Percentiles rank a stretch among this genome's conserved stretches.
phyloP scores from a whole-genome alignment of 1,139 yeast species.

The Hyphopichia fennica region DNA sequence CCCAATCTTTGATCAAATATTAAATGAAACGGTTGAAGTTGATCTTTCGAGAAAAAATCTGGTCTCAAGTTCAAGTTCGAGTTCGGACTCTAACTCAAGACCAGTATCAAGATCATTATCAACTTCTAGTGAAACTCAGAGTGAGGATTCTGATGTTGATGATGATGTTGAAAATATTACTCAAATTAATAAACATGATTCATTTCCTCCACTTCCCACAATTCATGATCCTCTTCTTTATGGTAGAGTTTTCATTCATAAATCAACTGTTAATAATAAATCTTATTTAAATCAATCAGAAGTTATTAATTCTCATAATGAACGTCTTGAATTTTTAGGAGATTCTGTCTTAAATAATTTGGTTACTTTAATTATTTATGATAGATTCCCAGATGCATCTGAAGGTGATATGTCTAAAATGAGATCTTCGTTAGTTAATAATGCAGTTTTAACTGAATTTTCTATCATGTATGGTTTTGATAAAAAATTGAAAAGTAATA shows the following conservation, averaged over 20 bases:
- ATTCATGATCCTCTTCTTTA: slow-evolving; percentile 60
- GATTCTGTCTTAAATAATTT: slow-evolving; percentile 81
- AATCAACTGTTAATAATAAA: slow-evolving; percentile 65
- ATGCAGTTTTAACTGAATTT: slow-evolving; percentile 71
- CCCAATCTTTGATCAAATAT: slow-evolving; percentile 47
- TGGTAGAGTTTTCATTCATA: slow-evolving; percentile 79
- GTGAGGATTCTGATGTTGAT: not conserved
- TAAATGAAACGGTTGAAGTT: slow-evolving; percentile 19
- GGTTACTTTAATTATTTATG: slow-evolving; percentile 67
- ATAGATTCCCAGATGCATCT: slow-evolving; percentile 63
- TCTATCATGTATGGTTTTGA: slow-evolving; percentile 72
- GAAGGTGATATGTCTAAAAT: slow-evolving; percentile 83
- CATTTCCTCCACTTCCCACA: slow-evolving; percentile 1
- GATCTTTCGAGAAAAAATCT: not conserved
- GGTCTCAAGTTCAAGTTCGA: not conserved
- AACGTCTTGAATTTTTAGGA: slow-evolving; percentile 89
- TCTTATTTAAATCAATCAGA: slow-evolving; percentile 58
- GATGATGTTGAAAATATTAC: not conserved
- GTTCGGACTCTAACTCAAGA: not conserved
- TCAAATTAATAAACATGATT: not conserved
- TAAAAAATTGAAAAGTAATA: slow-evolving; percentile 51
- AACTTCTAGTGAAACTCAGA: not conserved
- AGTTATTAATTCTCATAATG: slow-evolving; percentile 69
- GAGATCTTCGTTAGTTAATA: slow-evolving; percentile 72
- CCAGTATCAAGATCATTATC: not conserved